A percentile compares a stretch with the other conserved stretches of the same genome.
Evolutionary conservation across 306 rosid genomes (phyloP).

Genomic region (Quercus wislizeni): DNA sequence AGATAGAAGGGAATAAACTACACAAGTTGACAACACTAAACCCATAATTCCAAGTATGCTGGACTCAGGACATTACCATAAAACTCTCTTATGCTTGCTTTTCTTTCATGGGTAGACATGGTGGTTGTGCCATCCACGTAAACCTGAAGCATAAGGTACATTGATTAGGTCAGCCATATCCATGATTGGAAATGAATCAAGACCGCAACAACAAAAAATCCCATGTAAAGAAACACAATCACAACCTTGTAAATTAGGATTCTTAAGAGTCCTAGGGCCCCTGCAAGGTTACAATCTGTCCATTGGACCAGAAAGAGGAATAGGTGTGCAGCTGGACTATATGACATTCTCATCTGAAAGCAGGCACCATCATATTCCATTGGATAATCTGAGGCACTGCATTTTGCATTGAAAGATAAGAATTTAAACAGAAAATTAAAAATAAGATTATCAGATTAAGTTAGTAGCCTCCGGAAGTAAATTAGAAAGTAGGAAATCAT

Average conservation of each 20-base stretch:
- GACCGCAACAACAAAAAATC: background rate
- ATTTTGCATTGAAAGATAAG: slow-evolving; percentile 21
- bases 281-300: slow-evolving; percentile 95
- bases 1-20: background rate
- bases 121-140: slow-evolving; percentile 97
- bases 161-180: slow-evolving; percentile 22
- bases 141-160: slow-evolving; percentile 50
- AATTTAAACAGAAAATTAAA: background rate
- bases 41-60: background rate
- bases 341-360: slow-evolving; percentile 98
- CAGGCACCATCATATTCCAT: slow-evolving; percentile 95
- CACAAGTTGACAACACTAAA: background rate
- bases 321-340: slow-evolving; percentile 92
- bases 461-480: background rate
- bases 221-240: background rate
- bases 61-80: slow-evolving; percentile 52
- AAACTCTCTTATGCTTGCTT: slow-evolving; percentile 92
- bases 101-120: slow-evolving; percentile 92
- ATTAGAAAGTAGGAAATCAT: background rate
- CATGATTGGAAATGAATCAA: slow-evolving; percentile 19
- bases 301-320: slow-evolving; percentile 93
- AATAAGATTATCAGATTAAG: background rate
- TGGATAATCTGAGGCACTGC: slow-evolving; percentile 85
- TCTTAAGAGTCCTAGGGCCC: slow-evolving; percentile 88
- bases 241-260: slow-evolving; percentile 85